Base-by-base conservation (phyloP, 306 rosid genomes). In the Oemleria cerasiformis region DNA sequence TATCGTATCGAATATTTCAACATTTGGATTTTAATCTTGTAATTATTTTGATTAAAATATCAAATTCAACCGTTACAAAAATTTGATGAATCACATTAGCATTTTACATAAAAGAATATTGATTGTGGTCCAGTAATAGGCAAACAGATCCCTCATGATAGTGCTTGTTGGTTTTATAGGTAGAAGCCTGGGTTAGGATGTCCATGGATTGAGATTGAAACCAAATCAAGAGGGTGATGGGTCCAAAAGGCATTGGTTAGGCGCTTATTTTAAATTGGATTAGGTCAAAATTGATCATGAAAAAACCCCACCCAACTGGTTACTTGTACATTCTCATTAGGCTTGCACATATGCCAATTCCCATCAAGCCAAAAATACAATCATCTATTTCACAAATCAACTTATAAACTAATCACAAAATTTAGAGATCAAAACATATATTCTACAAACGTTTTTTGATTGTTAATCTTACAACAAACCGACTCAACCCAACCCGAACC, bases 391-490 rank as follows among this genome's bases (percentile, higher is more conserved):
- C 3, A 9, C 17, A 14, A 47, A 47, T 13, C 5, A 47, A 34
- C 39, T 40, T 17, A 42, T 7, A 39, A 38, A 65, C 65, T 17
- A 54, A 21, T 51, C 63, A n/a, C 17, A 83, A 65, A 64, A 63
- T 51, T 40, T 51, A 48, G 63, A 65, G 65, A 48, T 16, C 38
- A 54, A 53, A 16, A 67, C 61, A 50, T 38, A 39, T 49, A 62
- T 75, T 82, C 75, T 76, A 83, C 90, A 84, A 21, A 69, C 90
- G 74, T 55, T 72, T 75, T 30, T 75, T 51, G 68, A 62, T 54
- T 70, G 73, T 74, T 80, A 81, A 80, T 77, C 81, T 80, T 85
- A 87, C 86, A 81, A 79, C 77, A 73, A 71, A 81, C 51, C 59
- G 50, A 36, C 81, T 60, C 74, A 70, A 77, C 77, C 78, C 77